Evolutionary conservation across 306 rosid genomes (phyloP).

Genomic region (Arachis stenosperma): DNA sequence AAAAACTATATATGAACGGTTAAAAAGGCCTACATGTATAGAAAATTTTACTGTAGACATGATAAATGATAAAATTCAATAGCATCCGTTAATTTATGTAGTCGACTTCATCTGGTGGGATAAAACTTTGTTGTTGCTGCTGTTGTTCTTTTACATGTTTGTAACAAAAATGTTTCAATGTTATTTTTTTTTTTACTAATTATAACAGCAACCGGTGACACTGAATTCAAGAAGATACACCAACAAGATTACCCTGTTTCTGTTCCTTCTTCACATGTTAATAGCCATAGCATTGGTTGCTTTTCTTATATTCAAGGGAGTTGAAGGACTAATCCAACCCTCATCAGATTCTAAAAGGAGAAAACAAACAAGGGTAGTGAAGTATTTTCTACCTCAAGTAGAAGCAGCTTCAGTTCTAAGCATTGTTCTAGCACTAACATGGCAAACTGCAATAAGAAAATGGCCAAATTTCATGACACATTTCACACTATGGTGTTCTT

Average conservation of each 20-base stretch:
- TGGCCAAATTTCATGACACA: constrained; percentile 85
- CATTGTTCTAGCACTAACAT: constrained; percentile 75
- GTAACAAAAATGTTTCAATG: too few species aligned
- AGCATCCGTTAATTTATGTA: too few species aligned
- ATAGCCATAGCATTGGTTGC: constrained; percentile 66
- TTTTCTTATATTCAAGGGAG: constrained; percentile 77
- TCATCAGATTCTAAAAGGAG: constrained; percentile 59
- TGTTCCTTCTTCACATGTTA: constrained; percentile 68
- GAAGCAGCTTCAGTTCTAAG: constrained; percentile 88
- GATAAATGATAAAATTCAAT: too few species aligned
- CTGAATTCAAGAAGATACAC: constrained; percentile 79
- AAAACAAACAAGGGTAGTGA: constrained; percentile 59
- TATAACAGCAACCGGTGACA: constrained; percentile 42
- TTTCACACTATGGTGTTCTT: constrained; percentile 79
- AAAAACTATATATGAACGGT: too few species aligned
- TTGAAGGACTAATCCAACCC: constrained; percentile 64
- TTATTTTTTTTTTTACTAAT: too few species aligned
- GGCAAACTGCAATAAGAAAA: constrained; percentile 76
- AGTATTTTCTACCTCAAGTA: constrained; percentile 76
- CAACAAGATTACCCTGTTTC: constrained; percentile 69
- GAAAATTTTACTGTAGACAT: too few species aligned
- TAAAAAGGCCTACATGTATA: too few species aligned
- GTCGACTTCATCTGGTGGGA: too few species aligned
- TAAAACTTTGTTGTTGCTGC: too few species aligned
- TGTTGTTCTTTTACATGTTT: too few species aligned